Evolutionary conservation across 371 early-diverging fungal genomes (phyloP), one percentile per base, ranked within the genome.

Genomic region (Mucor saturninus): DNA sequence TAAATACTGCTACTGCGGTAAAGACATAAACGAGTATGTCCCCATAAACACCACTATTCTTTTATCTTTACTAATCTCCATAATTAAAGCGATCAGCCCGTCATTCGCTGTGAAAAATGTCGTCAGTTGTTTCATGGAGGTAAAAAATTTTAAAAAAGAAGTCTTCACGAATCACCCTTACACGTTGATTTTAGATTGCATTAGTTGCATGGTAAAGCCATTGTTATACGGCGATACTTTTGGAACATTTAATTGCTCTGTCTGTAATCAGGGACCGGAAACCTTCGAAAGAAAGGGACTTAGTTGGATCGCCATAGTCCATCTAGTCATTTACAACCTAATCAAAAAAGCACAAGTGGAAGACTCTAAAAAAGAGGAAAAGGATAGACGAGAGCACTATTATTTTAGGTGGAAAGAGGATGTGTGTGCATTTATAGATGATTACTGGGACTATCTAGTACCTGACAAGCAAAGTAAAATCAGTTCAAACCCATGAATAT

Each of bases 321-420:
- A 92, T 54, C 67, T 92, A 30, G 87, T 88, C 4, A 74, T 94
- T 38, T 93, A 91, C 74, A 88, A 91, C 57, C 61, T 94, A 37
- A 84, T 87, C 56, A 57, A 59, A 21, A 71, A 67, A n/a, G 71
- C 71, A 37, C 59, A 67, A n/a, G 39, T 76, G 6, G 61, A 63
- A 8, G 58, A 61, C 42, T 65, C 61, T 39, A 69, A 68, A 30
- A 74, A 75, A 21, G 63, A 66, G 2, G 71, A 74, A 13, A 69
- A 73, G 1, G 79, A 89, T 54, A 64, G 49, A 61, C 83, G 85
- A 5, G 85, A 84, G 2, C 88, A 84, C 40, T 80, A 80, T 59
- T 93, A 85, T 67, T 90, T 93, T 73, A 82, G 89, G 11, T 93
- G 91, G 90, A 90, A 87, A 62, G 92, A 91, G 46, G 91, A 91